phyloP scores from a whole-genome alignment of 805 yeast species.

The Saccharomycopsis javanensis region DNA sequence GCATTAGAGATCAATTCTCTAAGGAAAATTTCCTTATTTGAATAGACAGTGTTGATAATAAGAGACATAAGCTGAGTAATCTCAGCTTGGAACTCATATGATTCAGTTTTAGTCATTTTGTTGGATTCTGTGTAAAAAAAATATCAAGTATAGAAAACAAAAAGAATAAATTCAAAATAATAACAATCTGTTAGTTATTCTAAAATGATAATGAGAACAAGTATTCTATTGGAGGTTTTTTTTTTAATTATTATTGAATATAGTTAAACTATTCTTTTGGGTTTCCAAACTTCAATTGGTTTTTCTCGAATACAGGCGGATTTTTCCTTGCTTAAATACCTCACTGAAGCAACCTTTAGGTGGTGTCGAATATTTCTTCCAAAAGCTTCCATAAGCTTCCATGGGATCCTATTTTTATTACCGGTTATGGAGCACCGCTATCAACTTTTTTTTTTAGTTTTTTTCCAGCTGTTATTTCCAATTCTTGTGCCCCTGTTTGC shows the following conservation, averaged over 20 bases:
- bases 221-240: too few relatives aligned
- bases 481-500: neutral
- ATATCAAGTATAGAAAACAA: neutral
- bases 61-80: slow-evolving; percentile 99
- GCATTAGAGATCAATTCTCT: slow-evolving; percentile 99
- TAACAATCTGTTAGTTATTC: too few relatives aligned
- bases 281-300: too few relatives aligned
- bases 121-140: neutral
- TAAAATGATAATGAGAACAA: too few relatives aligned
- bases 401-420: neutral
- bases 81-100: slow-evolving; percentile 99
- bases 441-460: neutral
- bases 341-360: neutral
- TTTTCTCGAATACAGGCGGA: too few relatives aligned
- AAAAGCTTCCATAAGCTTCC: neutral
- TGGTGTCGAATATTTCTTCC: neutral
- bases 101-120: slow-evolving; percentile 42
- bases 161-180: too few relatives aligned
- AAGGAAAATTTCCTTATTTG: slow-evolving; percentile 97
- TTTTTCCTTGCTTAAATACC: neutral
- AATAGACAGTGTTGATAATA: slow-evolving; percentile 99
- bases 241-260: too few relatives aligned
- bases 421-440: neutral
- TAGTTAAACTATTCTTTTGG: too few relatives aligned
- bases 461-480: neutral